Evolutionary conservation across 768 basidiomycete species (phyloP).

Genomic region (Hygrophorus pudorinus): DNA sequence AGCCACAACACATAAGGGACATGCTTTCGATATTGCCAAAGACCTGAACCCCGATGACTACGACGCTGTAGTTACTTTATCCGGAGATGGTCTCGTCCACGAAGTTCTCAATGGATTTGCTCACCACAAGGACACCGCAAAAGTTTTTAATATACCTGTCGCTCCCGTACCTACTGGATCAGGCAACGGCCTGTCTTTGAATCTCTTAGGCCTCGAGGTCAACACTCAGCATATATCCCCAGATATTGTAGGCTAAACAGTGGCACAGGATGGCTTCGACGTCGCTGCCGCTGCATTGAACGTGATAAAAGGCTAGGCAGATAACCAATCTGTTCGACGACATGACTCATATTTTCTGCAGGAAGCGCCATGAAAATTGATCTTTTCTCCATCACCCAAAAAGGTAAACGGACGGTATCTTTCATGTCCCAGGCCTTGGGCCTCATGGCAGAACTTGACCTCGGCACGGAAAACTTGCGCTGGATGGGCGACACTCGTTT

Average conservation of each 20-base stretch:
- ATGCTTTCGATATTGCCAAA: constrained; percentile 59
- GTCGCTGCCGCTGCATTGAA: constrained; percentile 66
- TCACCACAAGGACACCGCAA: constrained; percentile 44
- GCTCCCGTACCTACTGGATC: constrained; percentile 78
- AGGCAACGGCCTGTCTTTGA: constrained; percentile 68
- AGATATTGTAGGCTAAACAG: constrained; percentile 1
- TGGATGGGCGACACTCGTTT: constrained; percentile 86
- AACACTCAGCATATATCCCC: constrained; percentile 8
- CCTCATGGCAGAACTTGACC: constrained; percentile 77
- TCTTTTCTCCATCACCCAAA: constrained; percentile 67
- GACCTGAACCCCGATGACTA: constrained; percentile 40
- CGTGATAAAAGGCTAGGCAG: constrained; percentile 59
- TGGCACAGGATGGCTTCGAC: constrained; percentile 53
- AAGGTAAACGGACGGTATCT: constrained; percentile 50
- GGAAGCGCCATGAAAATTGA: constrained; percentile 70
- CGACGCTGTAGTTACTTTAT: constrained; percentile 67
- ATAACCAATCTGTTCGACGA: background rate
- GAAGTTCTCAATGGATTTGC: constrained; percentile 82
- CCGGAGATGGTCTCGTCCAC: constrained; percentile 78
- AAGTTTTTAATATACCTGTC: constrained; percentile 59
- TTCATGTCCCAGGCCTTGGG: constrained; percentile 82
- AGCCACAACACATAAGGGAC: constrained; percentile 57
- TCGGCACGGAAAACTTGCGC: constrained; percentile 74
- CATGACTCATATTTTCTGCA: constrained; percentile 16
- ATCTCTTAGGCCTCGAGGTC: constrained; percentile 62